phyloP scores from a whole-genome alignment of 2,329 filamentous ascomycete species.

The Fusarium sp. region DNA sequence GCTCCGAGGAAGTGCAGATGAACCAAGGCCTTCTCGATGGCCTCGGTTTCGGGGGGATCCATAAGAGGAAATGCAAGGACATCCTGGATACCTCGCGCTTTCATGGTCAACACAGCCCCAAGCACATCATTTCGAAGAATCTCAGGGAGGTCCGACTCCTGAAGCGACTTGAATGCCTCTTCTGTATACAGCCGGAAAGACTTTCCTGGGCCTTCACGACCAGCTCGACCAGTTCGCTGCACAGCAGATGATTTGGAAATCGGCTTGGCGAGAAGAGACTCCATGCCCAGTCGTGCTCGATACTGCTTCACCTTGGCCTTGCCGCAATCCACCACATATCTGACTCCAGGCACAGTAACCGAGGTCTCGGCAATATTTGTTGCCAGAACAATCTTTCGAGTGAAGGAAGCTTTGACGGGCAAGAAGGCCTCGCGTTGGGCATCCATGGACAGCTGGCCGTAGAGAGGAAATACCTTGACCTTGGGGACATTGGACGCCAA shows the following conservation, averaged over 20 bases:
- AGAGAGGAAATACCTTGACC: constrained; percentile 81
- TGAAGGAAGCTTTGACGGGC: constrained; percentile 76
- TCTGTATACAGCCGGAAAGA: constrained; percentile 93
- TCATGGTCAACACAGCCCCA: constrained; percentile 90
- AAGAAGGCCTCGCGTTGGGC: constrained; percentile 90
- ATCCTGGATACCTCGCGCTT: constrained; percentile 87
- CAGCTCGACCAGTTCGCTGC: constrained; percentile 90
- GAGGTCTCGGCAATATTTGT: constrained; percentile 99
- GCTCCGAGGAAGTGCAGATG: constrained; percentile 85
- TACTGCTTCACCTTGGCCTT: constrained; percentile 97
- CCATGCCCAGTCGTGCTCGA: constrained; percentile 84
- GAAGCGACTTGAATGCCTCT: constrained; percentile 75
- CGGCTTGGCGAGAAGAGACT: constrained; percentile 89
- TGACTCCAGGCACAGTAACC: constrained; percentile 92
- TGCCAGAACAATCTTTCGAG: constrained; percentile 88
- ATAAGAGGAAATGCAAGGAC: constrained; percentile 87
- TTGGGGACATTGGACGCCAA: constrained; percentile 82
- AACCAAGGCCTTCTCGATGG: constrained; percentile 83
- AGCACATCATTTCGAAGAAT: constrained; percentile 91
- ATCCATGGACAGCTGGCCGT: constrained; percentile 88
- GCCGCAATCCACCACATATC: constrained; percentile 91
- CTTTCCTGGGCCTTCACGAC: constrained; percentile 90
- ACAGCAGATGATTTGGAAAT: constrained; percentile 95
- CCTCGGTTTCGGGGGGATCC: constrained; percentile 81
- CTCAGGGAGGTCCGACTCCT: constrained; percentile 84